Percentiles rank a stretch among this genome's conserved stretches.
Evolutionary conservation across 805 yeast species (phyloP).

Genomic region (Candida sonorensis): DNA sequence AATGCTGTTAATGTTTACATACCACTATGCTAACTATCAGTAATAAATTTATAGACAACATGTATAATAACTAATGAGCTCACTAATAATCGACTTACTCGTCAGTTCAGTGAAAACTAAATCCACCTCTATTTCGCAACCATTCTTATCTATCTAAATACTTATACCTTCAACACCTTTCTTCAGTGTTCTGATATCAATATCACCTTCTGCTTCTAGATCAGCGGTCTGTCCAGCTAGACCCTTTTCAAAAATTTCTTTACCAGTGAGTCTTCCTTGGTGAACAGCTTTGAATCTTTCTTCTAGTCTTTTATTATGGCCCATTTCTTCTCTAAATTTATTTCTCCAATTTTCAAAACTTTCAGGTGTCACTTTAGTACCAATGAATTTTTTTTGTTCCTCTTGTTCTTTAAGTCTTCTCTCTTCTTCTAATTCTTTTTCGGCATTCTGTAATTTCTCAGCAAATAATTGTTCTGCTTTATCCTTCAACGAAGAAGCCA

Average conservation of each 20-base stretch:
- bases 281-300: slow-evolving; percentile 52
- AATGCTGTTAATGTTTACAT: slow-evolving; percentile 15
- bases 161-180: slow-evolving; percentile 9
- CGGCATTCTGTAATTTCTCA: slow-evolving; percentile 45
- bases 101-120: too few species aligned
- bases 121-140: too few species aligned
- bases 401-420: slow-evolving; percentile 62
- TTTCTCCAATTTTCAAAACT: slow-evolving; percentile 68
- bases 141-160: too few species aligned
- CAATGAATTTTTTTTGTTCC: slow-evolving; percentile 85
- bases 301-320: slow-evolving; percentile 52
- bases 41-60: background rate
- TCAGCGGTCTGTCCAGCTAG: slow-evolving; percentile 67
- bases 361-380: slow-evolving; percentile 82
- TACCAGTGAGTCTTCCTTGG: slow-evolving; percentile 76
- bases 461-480: slow-evolving; percentile 65
- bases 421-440: slow-evolving; percentile 51
- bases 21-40: slow-evolving; percentile 7
- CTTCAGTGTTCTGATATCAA: slow-evolving; percentile 8
- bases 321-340: slow-evolving; percentile 64
- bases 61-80: slow-evolving; percentile 1
- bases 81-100: slow-evolving; percentile 1
- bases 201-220: slow-evolving; percentile 31
- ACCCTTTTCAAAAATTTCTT: slow-evolving; percentile 85
- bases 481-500: slow-evolving; percentile 74